Conservation (phyloP, 805 yeast genomes). For the Dipodascus geniculatus region DNA sequence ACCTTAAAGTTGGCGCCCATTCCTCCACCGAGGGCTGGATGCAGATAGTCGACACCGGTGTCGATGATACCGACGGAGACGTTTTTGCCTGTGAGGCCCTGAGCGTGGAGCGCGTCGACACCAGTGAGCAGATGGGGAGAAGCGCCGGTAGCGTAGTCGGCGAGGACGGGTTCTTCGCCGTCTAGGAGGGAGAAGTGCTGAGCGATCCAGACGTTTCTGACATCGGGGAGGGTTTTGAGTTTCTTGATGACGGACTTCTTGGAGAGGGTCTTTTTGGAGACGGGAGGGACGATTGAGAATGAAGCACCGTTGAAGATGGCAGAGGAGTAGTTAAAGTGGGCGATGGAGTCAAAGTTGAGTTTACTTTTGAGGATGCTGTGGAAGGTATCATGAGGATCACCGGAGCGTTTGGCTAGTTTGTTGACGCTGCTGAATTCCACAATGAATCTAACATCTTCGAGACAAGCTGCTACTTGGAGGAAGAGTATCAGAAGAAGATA, state of each 20-base stretch:
- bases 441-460: not conserved
- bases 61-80: slow-evolving; percentile 12
- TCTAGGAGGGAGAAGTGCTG: not conserved
- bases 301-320: not conserved
- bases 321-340: not conserved
- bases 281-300: not conserved
- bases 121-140: slow-evolving; percentile 2
- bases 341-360: not conserved
- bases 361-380: not conserved
- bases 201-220: slow-evolving; percentile 2
- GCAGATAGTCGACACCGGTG: slow-evolving; percentile 13
- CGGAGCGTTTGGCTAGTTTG: not conserved
- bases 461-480: not conserved
- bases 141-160: not conserved
- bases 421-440: not conserved
- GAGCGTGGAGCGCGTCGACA: not conserved
- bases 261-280: not conserved
- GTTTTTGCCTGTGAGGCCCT: slow-evolving; percentile 9
- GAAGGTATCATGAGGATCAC: not conserved
- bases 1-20: slow-evolving; percentile 12
- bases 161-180: not conserved
- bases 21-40: slow-evolving; percentile 18
- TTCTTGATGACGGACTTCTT: not conserved
- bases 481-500: not conserved
- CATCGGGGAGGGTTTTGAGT: not conserved